These are phyloP conservation scores for Mayamaea pseudoterrestris DNA, from an alignment of 108 stramenopile genomes.

Conservation along the genomic window DNA sequence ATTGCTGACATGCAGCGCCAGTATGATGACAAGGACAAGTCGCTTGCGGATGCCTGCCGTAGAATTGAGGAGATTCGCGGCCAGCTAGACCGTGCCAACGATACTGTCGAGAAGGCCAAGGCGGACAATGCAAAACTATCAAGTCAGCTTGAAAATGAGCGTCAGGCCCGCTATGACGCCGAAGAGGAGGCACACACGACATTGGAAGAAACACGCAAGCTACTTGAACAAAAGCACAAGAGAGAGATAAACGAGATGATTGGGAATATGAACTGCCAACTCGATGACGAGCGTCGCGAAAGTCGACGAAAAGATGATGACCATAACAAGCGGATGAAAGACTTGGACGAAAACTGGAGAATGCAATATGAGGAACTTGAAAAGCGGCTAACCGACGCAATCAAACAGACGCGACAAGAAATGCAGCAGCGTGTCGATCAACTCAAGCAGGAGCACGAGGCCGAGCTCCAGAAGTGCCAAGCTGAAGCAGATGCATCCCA, in stretches of 20 bases:
- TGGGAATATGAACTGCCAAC: slow-evolving; percentile 27
- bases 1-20: background rate
- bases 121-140: background rate
- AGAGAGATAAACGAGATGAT: slow-evolving; percentile 29
- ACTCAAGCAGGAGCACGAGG: slow-evolving; percentile 4
- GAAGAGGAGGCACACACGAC: slow-evolving; percentile 11
- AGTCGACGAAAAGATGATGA: slow-evolving; percentile 12
- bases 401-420: slow-evolving; percentile 1
- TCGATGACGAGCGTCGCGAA: slow-evolving; percentile 38
- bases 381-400: background rate
- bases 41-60: slow-evolving; percentile 5
- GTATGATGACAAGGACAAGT: slow-evolving; percentile 7
- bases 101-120: background rate
- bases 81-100: too few relatives aligned
- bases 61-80: slow-evolving; percentile 6
- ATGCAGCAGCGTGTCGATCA: background rate
- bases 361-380: background rate
- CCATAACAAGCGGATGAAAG: slow-evolving; percentile 5
- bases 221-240: slow-evolving; percentile 18
- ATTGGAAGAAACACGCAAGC: slow-evolving; percentile 21
- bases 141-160: slow-evolving; percentile 9
- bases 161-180: slow-evolving; percentile 8
- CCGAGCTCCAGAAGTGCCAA: slow-evolving; percentile 1
- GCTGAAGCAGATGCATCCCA: slow-evolving; percentile 14
- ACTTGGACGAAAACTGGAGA: background rate